These are phyloP conservation scores for Candida corydali DNA, from an alignment of 805 yeast species.

Conservation along the genomic window DNA sequence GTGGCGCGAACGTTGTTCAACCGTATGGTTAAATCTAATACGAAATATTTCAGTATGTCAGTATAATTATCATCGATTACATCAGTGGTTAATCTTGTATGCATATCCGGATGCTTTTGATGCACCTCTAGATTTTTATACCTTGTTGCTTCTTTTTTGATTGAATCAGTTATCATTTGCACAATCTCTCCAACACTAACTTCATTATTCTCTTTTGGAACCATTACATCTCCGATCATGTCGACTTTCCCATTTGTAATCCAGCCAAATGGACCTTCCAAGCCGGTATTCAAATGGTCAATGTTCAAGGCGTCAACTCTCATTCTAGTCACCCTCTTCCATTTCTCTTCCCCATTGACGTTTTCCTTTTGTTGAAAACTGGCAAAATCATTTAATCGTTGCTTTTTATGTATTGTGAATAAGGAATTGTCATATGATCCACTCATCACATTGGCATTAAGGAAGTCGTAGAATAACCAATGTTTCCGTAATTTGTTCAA, in stretches of 20 bases:
- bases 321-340: conserved; percentile 60
- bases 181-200: conserved; percentile 47
- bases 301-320: conserved; percentile 81
- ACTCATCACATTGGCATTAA: conserved; percentile 78
- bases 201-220: conserved; percentile 62
- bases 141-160: conserved; percentile 47
- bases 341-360: conserved; percentile 12
- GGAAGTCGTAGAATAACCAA: conserved; percentile 86
- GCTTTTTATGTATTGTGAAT: conserved; percentile 84
- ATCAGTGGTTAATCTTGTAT: conserved; percentile 22
- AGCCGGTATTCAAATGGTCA: conserved; percentile 86
- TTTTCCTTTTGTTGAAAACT: not conserved
- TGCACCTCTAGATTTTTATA: conserved; percentile 28
- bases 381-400: conserved; percentile 47
- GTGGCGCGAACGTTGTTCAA: conserved; percentile 84
- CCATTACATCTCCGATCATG: conserved; percentile 84
- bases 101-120: conserved; percentile 21
- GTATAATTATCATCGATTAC: conserved; percentile 14
- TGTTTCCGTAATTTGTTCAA: conserved; percentile 78
- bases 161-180: conserved; percentile 41
- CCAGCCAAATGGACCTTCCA: conserved; percentile 97
- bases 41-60: conserved; percentile 53
- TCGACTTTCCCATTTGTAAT: conserved; percentile 89
- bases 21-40: conserved; percentile 74
- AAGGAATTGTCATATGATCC: conserved; percentile 93